These are phyloP conservation scores for Collybia sp. DNA, from an alignment of 768 basidiomycete genomes.

Conservation along the genomic window DNA sequence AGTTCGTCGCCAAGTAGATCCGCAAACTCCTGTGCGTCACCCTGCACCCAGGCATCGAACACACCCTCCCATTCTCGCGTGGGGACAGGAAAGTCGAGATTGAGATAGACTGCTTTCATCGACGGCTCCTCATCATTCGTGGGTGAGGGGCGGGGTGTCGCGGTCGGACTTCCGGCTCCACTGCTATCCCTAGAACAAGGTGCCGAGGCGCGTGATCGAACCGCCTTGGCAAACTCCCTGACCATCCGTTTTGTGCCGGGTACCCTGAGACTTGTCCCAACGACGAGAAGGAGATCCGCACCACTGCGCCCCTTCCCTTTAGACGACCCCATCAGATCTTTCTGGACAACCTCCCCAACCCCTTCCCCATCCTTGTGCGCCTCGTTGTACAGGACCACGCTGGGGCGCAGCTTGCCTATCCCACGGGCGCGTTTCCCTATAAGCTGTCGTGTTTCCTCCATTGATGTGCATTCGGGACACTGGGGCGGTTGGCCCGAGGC, in stretches of 20 bases:
- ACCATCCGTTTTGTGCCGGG: constrained; percentile 92
- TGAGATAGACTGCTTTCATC: constrained; percentile 74
- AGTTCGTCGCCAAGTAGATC: constrained; percentile 53
- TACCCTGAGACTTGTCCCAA: constrained; percentile 84
- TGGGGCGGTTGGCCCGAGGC: constrained; percentile 58
- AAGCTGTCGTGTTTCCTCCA: constrained; percentile 65
- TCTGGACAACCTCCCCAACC: constrained; percentile 79
- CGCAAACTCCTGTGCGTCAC: constrained; percentile 83
- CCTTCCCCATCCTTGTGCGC: constrained; percentile 81
- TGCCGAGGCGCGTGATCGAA: constrained; percentile 38
- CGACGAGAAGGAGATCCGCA: constrained; percentile 83
- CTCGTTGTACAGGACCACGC: constrained; percentile 90
- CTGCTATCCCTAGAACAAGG: too few species aligned
- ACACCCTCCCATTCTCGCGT: constrained; percentile 86
- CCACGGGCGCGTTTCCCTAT: constrained; percentile 77
- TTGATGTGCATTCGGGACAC: constrained; percentile 75
- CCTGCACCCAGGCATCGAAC: constrained; percentile 87
- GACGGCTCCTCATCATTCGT: constrained; percentile 45
- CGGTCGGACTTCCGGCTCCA: constrained; percentile 28
- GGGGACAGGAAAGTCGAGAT: constrained; percentile 82
- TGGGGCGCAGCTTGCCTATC: constrained; percentile 77
- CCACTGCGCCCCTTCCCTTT: constrained; percentile 65
- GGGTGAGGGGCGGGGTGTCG: constrained; percentile 41
- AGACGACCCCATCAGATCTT: constrained; percentile 70
- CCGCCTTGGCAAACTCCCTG: constrained; percentile 79